Evolutionary conservation across 495 filamentous ascomycete genomes (phyloP), one percentile per base, ranked within the genome.

Genomic region (Podospora australis): DNA sequence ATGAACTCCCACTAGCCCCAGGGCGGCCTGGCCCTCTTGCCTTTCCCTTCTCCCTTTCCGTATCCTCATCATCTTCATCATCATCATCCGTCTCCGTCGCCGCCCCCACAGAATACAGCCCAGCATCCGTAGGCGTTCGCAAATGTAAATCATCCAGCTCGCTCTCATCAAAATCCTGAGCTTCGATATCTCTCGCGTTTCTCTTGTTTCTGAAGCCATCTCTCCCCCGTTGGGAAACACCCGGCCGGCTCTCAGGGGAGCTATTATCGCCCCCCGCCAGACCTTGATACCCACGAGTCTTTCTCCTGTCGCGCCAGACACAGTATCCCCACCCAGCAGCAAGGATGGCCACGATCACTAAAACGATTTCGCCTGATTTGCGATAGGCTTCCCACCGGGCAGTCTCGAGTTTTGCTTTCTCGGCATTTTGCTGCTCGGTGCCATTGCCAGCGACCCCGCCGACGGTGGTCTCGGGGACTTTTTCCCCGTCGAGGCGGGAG

Each of bases 361-460:
- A 78, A 2, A 88, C 91, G 2, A 91, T 81, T 66, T 95, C 90
- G 20, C 92, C 92, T 2, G 87, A 92, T 53, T 88, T 86, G 62
- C 86, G 84, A 63, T 98, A 98, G 1, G 92, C 92, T 28, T 83
- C 79, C 87, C 90, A 92, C 58, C 90, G 88, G 7, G 92, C 89
- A 17, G 87, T 79, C 55, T 91, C 82, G 11, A 96, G 65, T 63
- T 86, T 87, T 49, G 80, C 74, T 29, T 73, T 76, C 65, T 90
- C 83, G 16, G 79, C 78, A 57, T 91, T 72, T 53, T 87, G 78
- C 11, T 84, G 84, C 48, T 81, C 84, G 62, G 90, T 94, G 11
- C 90, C 79, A 57, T 94, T 87, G 20, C 65, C 63, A 3, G 63
- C 65, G 4, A 64, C 61, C 22, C 85, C 88, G 32, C 92, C 90